Evolutionary conservation across 139 green algal species (phyloP).

Genomic region (Pycnococcus provasolii): DNA sequence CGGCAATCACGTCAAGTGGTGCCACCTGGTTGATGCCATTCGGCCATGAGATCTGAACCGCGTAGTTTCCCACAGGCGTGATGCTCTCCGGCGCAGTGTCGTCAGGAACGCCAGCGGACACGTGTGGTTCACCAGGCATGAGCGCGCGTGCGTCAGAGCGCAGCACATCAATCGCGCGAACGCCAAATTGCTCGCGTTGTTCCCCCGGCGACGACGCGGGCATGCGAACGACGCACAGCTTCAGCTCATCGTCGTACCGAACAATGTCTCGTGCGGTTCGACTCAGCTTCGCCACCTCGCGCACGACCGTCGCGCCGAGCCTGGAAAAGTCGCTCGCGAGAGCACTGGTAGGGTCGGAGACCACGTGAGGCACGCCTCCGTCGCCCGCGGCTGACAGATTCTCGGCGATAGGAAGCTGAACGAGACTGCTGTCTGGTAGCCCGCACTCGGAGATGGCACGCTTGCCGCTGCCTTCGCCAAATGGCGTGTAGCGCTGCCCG

Average conservation of each 20-base stretch:
- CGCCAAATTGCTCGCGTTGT: too few species aligned
- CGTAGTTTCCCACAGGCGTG: constrained; percentile 88
- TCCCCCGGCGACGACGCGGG: too few species aligned
- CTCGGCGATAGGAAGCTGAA: constrained; percentile 81
- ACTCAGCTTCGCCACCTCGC: constrained; percentile 75
- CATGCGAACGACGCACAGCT: too few species aligned
- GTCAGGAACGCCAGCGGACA: constrained; percentile 40
- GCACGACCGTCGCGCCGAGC: constrained; percentile 80
- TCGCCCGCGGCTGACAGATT: constrained; percentile 82
- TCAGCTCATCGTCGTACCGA: constrained; percentile 23
- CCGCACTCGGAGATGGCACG: constrained; percentile 67
- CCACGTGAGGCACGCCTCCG: constrained; percentile 71
- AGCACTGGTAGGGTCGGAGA: constrained; percentile 57
- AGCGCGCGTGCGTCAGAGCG: background rate
- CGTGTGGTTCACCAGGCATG: too few species aligned
- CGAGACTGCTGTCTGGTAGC: constrained; percentile 62
- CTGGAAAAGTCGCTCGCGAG: constrained; percentile 54
- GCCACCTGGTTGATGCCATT: constrained; percentile 42
- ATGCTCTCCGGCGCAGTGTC: constrained; percentile 57
- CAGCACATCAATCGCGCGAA: too few species aligned
- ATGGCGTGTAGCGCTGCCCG: constrained; percentile 72
- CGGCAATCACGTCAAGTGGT: background rate
- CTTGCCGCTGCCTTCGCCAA: constrained; percentile 62
- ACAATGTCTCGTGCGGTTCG: too few species aligned
- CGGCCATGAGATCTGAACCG: constrained; percentile 60